phyloP scores from a whole-genome alignment of 1,284 basidiomycete genomes.

The Pascua sp. region DNA sequence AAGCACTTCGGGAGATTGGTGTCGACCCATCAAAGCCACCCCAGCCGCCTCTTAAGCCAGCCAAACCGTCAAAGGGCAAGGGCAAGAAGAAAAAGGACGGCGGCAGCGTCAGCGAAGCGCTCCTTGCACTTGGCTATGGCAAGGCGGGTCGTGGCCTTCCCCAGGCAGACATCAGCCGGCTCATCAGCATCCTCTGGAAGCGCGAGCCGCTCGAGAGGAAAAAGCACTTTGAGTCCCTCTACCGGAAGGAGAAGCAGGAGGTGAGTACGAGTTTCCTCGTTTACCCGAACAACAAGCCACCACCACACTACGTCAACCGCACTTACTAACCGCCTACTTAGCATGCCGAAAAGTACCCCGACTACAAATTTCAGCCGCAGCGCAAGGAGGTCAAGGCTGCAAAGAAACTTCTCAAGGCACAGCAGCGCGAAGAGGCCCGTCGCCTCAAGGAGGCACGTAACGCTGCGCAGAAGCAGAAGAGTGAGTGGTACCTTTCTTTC shows the following conservation, averaged over 20 bases:
- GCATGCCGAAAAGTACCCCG: constrained; percentile 63
- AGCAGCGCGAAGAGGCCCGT: constrained; percentile 29
- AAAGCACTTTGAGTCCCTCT: constrained; percentile 64
- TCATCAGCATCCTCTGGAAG: constrained; percentile 69
- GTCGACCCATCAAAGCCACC: background rate
- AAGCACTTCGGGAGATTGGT: constrained; percentile 8
- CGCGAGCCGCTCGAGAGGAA: constrained; percentile 57
- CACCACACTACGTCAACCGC: background rate
- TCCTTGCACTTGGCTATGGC: constrained; percentile 31
- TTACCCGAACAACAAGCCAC: background rate
- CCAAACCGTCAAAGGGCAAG: background rate
- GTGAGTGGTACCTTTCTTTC: no score
- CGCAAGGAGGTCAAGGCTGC: constrained; percentile 65
- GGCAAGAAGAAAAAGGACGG: constrained; percentile 22
- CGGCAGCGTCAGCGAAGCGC: background rate
- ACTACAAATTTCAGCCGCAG: constrained; percentile 68
- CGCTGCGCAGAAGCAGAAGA: background rate
- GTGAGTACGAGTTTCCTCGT: constrained; percentile 31
- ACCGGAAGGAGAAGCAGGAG: constrained; percentile 64
- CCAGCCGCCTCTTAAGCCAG: background rate
- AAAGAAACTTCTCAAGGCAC: constrained; percentile 50
- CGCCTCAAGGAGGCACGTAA: constrained; percentile 22
- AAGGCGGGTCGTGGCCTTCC: constrained; percentile 52
- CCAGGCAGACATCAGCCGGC: constrained; percentile 68
- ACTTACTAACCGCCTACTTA: constrained; percentile 12